phyloP scores from a whole-genome alignment of 164 flowering plant species.

The Protea cynaroides region DNA sequence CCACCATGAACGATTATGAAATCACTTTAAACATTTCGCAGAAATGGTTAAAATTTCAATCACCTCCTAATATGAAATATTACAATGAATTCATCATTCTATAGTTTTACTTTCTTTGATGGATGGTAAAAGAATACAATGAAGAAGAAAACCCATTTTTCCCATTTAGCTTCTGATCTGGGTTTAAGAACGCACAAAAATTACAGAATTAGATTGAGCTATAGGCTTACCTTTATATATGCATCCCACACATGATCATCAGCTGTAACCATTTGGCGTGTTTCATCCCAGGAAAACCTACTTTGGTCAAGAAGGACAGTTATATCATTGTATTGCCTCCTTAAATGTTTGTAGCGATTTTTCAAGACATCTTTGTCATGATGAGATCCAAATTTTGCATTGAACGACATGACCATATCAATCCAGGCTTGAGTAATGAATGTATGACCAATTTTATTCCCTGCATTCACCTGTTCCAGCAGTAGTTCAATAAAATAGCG shows the following conservation, averaged over 20 bases:
- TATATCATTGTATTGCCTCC: not conserved
- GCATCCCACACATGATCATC: constrained; percentile 1
- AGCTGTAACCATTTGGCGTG: not conserved
- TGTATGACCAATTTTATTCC: not conserved
- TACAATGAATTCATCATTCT: too few relatives aligned
- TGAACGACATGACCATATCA: not conserved
- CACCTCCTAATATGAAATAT: too few relatives aligned
- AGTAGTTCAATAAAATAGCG: constrained; percentile 1
- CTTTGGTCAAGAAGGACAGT: not conserved
- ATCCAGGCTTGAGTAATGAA: not conserved
- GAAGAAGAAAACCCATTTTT: not conserved
- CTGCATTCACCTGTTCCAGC: not conserved
- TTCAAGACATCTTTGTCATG: not conserved
- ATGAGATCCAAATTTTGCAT: not conserved
- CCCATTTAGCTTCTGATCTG: too few relatives aligned
- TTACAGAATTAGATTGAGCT: too few relatives aligned
- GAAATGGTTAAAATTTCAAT: too few relatives aligned
- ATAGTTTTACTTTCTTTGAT: not conserved
- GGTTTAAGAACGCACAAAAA: too few relatives aligned
- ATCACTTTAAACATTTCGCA: too few relatives aligned
- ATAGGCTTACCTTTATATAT: not conserved
- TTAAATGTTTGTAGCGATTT: not conserved
- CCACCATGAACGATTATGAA: too few relatives aligned
- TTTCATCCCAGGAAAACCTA: constrained; percentile 1
- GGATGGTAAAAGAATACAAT: not conserved